Percentiles rank a stretch among this genome's conserved stretches.
Evolutionary conservation across 345 rosid genomes (phyloP).

Genomic region (Salix dunnii): DNA sequence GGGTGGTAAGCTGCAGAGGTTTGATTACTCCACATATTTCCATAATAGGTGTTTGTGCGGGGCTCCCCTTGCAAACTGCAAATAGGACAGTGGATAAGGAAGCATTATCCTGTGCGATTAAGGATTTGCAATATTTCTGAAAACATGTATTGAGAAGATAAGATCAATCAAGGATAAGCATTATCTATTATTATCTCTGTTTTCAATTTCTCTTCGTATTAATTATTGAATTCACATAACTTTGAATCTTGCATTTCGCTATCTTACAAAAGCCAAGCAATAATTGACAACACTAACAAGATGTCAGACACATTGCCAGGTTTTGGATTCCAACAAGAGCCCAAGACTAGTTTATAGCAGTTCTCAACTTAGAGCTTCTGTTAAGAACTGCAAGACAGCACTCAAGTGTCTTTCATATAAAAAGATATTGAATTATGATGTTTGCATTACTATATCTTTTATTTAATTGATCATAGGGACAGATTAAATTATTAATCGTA

Average conservation of each 20-base stretch:
- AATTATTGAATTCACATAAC: neutral
- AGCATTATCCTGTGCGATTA: neutral
- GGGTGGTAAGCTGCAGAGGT: constrained; percentile 58
- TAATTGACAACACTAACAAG: too few species aligned
- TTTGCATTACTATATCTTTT: neutral
- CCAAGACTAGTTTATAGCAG: neutral
- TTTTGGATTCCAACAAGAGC: neutral
- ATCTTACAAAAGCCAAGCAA: too few species aligned
- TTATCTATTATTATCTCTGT: neutral
- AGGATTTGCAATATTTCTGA: neutral
- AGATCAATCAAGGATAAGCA: too few species aligned
- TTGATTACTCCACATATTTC: constrained; percentile 45
- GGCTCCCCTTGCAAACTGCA: constrained; percentile 53
- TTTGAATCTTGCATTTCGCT: neutral
- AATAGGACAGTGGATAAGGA: constrained; percentile 14
- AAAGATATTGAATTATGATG: neutral
- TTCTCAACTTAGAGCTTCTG: neutral
- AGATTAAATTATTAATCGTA: neutral
- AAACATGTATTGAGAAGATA: neutral
- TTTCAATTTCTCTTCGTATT: neutral
- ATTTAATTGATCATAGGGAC: neutral
- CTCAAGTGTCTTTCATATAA: neutral
- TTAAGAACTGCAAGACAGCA: neutral
- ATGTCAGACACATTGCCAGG: neutral
- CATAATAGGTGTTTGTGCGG: constrained; percentile 84